Percentiles rank a stretch among this genome's conserved stretches.
These are phyloP conservation scores for Gentiana dahurica DNA, from an alignment of 257 asterid genomes.

Conservation along the genomic window DNA sequence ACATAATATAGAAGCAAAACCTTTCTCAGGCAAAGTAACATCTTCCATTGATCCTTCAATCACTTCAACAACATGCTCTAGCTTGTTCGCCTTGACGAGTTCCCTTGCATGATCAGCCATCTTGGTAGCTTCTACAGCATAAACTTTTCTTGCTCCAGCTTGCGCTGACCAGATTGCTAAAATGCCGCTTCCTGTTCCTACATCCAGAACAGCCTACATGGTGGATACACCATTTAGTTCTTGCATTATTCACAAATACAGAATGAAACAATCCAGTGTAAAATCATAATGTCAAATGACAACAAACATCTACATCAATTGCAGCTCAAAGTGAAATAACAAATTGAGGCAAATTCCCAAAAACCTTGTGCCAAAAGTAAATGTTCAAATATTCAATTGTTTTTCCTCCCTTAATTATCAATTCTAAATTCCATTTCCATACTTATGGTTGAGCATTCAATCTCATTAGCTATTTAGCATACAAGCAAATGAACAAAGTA, in stretches of 20 bases:
- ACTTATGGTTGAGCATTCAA: too few species aligned
- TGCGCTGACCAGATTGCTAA: conserved; percentile 98
- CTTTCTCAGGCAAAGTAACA: conserved; percentile 80
- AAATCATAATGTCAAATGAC: neutral
- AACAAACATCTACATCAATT: too few species aligned
- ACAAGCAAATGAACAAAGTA: too few species aligned
- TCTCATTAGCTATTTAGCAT: too few species aligned
- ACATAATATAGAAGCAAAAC: conserved; percentile 17
- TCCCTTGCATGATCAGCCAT: conserved; percentile 83
- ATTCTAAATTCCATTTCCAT: too few species aligned
- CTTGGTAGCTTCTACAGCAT: conserved; percentile 98
- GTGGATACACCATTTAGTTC: conserved; percentile 32
- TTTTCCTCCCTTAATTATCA: too few species aligned
- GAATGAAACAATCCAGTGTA: neutral
- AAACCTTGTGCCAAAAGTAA: too few species aligned
- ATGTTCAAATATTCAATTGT: too few species aligned
- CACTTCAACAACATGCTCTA: conserved; percentile 70
- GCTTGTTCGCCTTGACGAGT: conserved; percentile 67
- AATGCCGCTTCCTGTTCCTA: conserved; percentile 97
- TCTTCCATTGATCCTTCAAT: conserved; percentile 94
- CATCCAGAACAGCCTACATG: conserved; percentile 82
- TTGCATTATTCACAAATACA: conserved; percentile 3
- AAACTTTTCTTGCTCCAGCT: conserved; percentile 97
- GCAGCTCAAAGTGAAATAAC: too few species aligned
- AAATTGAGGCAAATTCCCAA: too few species aligned